Conservation (phyloP, 169 alveolate genomes). For the Cryptosporidium bovis region DNA sequence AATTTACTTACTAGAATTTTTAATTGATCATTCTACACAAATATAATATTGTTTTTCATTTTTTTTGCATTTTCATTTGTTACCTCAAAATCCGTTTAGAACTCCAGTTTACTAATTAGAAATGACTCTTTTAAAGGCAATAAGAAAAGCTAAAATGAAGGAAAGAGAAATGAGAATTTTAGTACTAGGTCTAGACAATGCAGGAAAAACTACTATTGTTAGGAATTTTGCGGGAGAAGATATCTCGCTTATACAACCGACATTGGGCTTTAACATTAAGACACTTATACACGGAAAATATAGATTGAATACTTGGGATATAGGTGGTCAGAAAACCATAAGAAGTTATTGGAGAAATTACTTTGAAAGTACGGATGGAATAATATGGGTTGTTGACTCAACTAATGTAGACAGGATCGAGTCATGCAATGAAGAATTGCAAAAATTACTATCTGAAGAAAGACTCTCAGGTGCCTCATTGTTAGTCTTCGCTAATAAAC, state of each 20-base stretch:
- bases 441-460: constrained; percentile 91
- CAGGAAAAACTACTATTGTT: constrained; percentile 97
- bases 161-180: constrained; percentile 94
- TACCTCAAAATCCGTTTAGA: background rate
- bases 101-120: background rate
- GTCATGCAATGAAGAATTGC: constrained; percentile 94
- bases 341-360: constrained; percentile 99
- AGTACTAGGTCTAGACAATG: constrained; percentile 96
- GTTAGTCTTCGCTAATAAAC: constrained; percentile 94
- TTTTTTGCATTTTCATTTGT: background rate
- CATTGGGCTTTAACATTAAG: constrained; percentile 91
- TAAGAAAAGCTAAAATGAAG: constrained; percentile 91
- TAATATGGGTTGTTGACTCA: constrained; percentile 97
- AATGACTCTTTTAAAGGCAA: constrained; percentile 92
- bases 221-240: constrained; percentile 94
- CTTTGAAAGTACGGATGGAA: constrained; percentile 98
- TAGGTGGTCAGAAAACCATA: constrained; percentile 99
- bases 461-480: constrained; percentile 86
- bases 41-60: background rate
- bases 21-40: background rate
- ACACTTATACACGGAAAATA: constrained; percentile 78
- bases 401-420: constrained; percentile 95
- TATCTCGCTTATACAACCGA: constrained; percentile 91
- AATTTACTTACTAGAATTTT: background rate
- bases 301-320: constrained; percentile 97